Percentiles rank a stretch among this genome's conserved stretches.
Evolutionary conservation across 306 rosid genomes (phyloP).

Genomic region (Rosa multiflora): DNA sequence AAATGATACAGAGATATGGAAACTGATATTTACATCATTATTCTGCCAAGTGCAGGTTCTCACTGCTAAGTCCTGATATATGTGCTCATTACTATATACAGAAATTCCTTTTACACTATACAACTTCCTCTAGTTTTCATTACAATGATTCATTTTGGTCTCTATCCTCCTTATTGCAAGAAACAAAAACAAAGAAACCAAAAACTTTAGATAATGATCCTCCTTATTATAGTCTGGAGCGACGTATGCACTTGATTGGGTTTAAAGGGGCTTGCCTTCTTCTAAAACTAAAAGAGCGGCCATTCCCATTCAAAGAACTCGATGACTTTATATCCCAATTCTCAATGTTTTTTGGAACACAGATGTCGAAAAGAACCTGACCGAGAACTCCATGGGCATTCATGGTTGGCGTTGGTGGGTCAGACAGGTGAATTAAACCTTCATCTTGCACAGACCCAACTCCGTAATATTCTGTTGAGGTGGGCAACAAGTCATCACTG

Average conservation of each 20-base stretch:
- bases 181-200: not conserved
- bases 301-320: slow-evolving; percentile 32
- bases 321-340: slow-evolving; percentile 65
- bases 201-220: not conserved
- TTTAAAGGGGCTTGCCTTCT: slow-evolving; percentile 57
- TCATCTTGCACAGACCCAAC: slow-evolving; percentile 54
- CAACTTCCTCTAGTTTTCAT: slow-evolving; percentile 19
- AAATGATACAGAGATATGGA: not conserved
- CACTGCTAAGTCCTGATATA: not conserved
- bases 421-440: slow-evolving; percentile 55
- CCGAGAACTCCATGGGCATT: slow-evolving; percentile 69
- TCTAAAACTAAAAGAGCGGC: slow-evolving; percentile 25
- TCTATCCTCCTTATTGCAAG: slow-evolving; percentile 2
- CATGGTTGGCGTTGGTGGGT: slow-evolving; percentile 52
- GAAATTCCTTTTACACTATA: slow-evolving; percentile 19
- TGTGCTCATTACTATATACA: not conserved
- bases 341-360: slow-evolving; percentile 75
- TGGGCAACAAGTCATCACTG: slow-evolving; percentile 39
- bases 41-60: not conserved
- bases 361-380: slow-evolving; percentile 70
- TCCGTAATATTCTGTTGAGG: slow-evolving; percentile 49
- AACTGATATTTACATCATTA: not conserved
- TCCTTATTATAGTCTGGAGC: slow-evolving; percentile 56
- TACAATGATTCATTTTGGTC: not conserved
- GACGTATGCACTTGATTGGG: slow-evolving; percentile 78